phyloP scores from a whole-genome alignment of 2,329 filamentous ascomycete species.

The Ophiocordyceps polyrhachis-furcata region DNA sequence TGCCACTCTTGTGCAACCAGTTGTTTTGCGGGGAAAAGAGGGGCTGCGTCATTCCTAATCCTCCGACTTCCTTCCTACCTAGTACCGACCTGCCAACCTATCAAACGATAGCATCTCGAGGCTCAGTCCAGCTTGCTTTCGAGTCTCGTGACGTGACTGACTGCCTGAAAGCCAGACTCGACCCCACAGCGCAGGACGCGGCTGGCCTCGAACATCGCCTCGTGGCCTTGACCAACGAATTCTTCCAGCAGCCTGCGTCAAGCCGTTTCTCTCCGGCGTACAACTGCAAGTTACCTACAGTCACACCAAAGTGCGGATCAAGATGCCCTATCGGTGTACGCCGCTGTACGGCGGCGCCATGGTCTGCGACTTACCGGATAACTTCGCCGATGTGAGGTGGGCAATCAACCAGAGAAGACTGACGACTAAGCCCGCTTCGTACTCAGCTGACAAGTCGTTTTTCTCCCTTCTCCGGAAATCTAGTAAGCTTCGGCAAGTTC shows the following conservation, averaged over 20 bases:
- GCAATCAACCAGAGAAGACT: neutral
- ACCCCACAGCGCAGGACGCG: neutral
- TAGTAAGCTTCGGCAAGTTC: constrained; percentile 56
- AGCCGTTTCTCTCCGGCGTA: neutral
- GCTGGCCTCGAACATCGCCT: neutral
- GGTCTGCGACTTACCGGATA: constrained; percentile 44
- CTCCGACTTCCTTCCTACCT: no score
- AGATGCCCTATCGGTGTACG: constrained; percentile 37
- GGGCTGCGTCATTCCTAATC: no score
- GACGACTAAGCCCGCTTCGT: neutral
- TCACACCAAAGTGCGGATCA: neutral
- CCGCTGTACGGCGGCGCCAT: constrained; percentile 58
- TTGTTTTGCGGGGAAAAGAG: no score
- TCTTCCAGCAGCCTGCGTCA: neutral
- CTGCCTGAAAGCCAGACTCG: neutral
- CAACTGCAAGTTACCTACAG: neutral
- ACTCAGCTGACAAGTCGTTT: neutral
- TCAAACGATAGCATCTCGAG: no score
- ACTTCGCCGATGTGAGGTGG: constrained; percentile 58
- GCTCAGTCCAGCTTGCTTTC: neutral
- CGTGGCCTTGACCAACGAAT: neutral
- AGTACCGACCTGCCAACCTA: no score
- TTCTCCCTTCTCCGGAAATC: neutral
- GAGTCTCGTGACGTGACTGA: neutral
- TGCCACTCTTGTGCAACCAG: no score